phyloP scores from a whole-genome alignment of 768 basidiomycete genomes.

The Coprinopsis sp. region DNA sequence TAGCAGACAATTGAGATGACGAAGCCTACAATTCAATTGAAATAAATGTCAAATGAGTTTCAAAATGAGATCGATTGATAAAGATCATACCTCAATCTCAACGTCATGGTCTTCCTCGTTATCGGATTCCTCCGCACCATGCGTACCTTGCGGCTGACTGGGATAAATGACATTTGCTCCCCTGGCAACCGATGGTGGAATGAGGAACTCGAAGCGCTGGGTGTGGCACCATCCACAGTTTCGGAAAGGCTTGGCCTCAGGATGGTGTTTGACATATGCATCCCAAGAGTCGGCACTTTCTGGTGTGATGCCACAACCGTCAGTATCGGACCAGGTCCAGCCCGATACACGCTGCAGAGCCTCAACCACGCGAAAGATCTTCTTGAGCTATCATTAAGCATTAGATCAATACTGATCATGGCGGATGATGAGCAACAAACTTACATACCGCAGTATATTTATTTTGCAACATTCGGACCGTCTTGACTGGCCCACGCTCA shows the following conservation, averaged over 20 bases:
- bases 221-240: constrained; percentile 21
- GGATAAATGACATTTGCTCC: constrained; percentile 12
- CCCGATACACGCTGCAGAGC: constrained; percentile 6
- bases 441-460: constrained; percentile 14
- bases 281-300: constrained; percentile 15
- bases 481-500: constrained; percentile 12
- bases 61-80: too few relatives aligned
- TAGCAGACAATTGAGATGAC: too few relatives aligned
- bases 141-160: background rate
- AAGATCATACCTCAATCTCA: background rate
- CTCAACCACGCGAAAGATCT: constrained; percentile 8
- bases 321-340: constrained; percentile 7
- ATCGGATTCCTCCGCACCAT: background rate
- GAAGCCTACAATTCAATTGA: too few relatives aligned
- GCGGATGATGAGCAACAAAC: constrained; percentile 2
- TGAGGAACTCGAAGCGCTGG: constrained; percentile 2
- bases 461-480: constrained; percentile 7
- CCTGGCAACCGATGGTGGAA: constrained; percentile 10
- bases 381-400: constrained; percentile 8
- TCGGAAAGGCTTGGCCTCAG: constrained; percentile 18
- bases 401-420: background rate
- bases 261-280: constrained; percentile 18
- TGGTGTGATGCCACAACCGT: constrained; percentile 1
- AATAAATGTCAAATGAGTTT: too few relatives aligned
- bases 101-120: background rate